Base-by-base conservation (phyloP, 495 filamentous ascomycete genomes). In the Astrothelium subdiscretum region DNA sequence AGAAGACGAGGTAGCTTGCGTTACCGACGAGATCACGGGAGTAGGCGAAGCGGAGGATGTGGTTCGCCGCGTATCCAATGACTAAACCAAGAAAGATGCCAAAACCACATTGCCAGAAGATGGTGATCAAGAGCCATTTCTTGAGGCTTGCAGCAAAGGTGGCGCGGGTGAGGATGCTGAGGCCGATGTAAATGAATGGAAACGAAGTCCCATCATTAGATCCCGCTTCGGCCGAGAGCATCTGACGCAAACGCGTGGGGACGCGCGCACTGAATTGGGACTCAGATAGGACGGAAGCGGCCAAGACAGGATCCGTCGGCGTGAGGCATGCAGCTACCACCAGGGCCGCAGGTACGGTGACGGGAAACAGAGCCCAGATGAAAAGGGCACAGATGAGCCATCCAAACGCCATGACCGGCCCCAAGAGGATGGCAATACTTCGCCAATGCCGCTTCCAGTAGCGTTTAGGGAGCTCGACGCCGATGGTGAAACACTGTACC, bases 201-300 rank as follows among this genome's bases (percentile, higher is more conserved):
- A 77, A 78, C 27, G 71, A 75, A 26, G 75, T 68, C 24, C 79
- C 79, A 62, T 81, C 79, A 64, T 80, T 81, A 65, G 76, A 79
- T 1, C 76, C 79, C 31, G 74, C 77, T 63, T 81, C 79, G 1
- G 78, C 78, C 27, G 71, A 72, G 5, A 81, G 70, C 59, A 81
- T 62, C 60, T 79, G 68, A 62, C 73, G 76, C 32, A 81, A 59
- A 2, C 78, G 66, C 40, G 69, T 73, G 2, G 79, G 78, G 5
- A 81, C 77, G 22, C 79, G 65, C 2, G 65, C 63, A 42, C 70
- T 73, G 69, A 81, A 81, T 29, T 62, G 72, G 15, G 71, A 74
- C 51, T 78, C 77, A 1, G 70, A 69, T n/a, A 81, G 68, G 1
- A 81, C 76, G 22, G 62, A 67, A 2, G 79, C 75, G 20, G 79